Conservation (phyloP, 31 red algal species). For the Porphyra umbilicalis region DNA sequence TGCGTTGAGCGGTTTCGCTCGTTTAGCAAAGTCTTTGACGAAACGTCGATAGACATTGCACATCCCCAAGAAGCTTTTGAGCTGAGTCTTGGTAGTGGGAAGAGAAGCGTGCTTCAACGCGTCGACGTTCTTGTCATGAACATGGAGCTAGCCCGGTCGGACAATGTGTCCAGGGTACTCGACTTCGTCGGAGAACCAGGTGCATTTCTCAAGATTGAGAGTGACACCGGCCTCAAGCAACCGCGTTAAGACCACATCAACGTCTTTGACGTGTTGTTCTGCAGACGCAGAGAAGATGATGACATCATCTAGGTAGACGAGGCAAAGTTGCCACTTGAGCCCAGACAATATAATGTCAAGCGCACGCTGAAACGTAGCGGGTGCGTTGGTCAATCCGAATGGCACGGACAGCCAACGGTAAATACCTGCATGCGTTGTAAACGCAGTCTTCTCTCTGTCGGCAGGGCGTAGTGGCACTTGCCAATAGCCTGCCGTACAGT, state of each 20-base stretch:
- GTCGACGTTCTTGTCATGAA: background rate
- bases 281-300: slow-evolving; percentile 2
- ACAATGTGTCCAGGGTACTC: slow-evolving; percentile 11
- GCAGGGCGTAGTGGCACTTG: no score
- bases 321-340: no score
- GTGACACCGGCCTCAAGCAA: slow-evolving; percentile 8
- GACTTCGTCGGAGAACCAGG: slow-evolving; percentile 7
- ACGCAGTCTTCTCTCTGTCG: no score
- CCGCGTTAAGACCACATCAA: slow-evolving; percentile 1
- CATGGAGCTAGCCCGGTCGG: slow-evolving; percentile 3
- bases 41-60: slow-evolving; percentile 6
- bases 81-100: slow-evolving; percentile 9
- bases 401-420: no score
- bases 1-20: background rate
- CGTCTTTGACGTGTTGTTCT: slow-evolving; percentile 14
- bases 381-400: no score
- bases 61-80: slow-evolving; percentile 1
- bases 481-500: no score
- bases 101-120: background rate
- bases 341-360: no score
- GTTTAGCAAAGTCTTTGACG: background rate
- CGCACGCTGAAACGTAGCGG: no score
- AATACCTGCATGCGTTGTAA: no score
- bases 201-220: slow-evolving; percentile 9
- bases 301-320: no score